Evolutionary conservation across 2,329 filamentous ascomycete genomes (phyloP), one percentile per base, ranked within the genome.

Genomic region (Beauveria bassiana): DNA sequence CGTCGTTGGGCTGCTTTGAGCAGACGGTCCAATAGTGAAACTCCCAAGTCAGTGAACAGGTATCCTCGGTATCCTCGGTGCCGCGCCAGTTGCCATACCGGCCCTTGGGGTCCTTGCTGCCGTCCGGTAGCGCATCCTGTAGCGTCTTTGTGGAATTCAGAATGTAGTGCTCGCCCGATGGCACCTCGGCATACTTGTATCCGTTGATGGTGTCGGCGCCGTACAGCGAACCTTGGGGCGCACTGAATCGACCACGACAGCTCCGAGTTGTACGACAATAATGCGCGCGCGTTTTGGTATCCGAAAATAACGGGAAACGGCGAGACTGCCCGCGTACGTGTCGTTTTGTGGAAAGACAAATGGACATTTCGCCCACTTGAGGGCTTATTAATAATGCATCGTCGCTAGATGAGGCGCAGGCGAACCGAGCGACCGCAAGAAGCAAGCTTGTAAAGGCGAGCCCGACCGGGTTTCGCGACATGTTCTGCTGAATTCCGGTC

Each of bases 311-410:
- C 28, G 51, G 62, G 62, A 42, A 58, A 63, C 7, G 53, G 62
- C 7, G 47, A 61, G 5, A 63, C 51, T 5, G 24, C 58, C 58
- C 2, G 45, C 52, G 22, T 61, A 61, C 16, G 59, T 61, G 31
- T 61, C 58, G 26, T 63, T 61, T 42, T 28, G 59, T n/a, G 62
- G 62, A 20, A 63, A 63, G 10, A 61, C 58, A 43, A 43, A 58
- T 46, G 3, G 51, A 57, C 46, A 58, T 42, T 38, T 61, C 53
- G 16, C 53, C 52, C 20, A 53, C 50, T 31, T 53, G 42, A 20
- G 53, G 26, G 40, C 12, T 7, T 31, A 24, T 2, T 22, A 22
- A 22, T 22, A 22, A 42, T n/a, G 24, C 43, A 45, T 55, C 51
- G 34, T 55, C 43, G 45, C 22, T 31, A 60, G 34, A 18, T 28